A percentile compares a stretch with the other conserved stretches of the same genome.
Evolutionary conservation across 2,329 filamentous ascomycete genomes (phyloP).

Genomic region (Xylaria hypoxylon): DNA sequence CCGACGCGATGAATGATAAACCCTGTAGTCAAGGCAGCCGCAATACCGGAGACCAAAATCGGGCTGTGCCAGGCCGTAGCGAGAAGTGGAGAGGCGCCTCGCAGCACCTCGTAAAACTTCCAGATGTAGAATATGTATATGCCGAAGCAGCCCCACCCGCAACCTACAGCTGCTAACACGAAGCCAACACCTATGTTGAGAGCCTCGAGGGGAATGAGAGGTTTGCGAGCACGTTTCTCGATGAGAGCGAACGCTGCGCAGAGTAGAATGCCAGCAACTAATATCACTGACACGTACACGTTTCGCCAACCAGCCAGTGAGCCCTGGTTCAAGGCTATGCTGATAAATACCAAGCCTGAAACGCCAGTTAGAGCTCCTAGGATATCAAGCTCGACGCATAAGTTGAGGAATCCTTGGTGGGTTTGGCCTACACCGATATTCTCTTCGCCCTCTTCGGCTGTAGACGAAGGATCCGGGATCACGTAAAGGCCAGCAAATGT

Average conservation of each 20-base stretch:
- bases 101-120: slow-evolving; percentile 56
- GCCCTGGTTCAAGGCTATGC: slow-evolving; percentile 71
- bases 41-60: slow-evolving; percentile 53
- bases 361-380: slow-evolving; percentile 57
- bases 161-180: slow-evolving; percentile 61
- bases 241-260: slow-evolving; percentile 63
- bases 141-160: slow-evolving; percentile 60
- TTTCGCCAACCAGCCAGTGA: slow-evolving; percentile 63
- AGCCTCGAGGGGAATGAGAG: slow-evolving; percentile 64
- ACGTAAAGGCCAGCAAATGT: slow-evolving; percentile 44
- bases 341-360: slow-evolving; percentile 65
- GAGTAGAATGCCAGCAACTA: slow-evolving; percentile 64
- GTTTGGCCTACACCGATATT: not conserved
- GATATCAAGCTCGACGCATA: slow-evolving; percentile 47
- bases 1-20: slow-evolving; percentile 50
- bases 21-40: slow-evolving; percentile 50
- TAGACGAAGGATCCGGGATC: slow-evolving; percentile 39
- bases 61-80: slow-evolving; percentile 55
- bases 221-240: slow-evolving; percentile 60
- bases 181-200: slow-evolving; percentile 61
- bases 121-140: slow-evolving; percentile 59
- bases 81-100: slow-evolving; percentile 53
- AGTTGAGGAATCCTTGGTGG: slow-evolving; percentile 33
- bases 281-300: slow-evolving; percentile 62
- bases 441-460: not conserved